Conservation (phyloP, 305 asterid species). For the Plantago rigida region DNA sequence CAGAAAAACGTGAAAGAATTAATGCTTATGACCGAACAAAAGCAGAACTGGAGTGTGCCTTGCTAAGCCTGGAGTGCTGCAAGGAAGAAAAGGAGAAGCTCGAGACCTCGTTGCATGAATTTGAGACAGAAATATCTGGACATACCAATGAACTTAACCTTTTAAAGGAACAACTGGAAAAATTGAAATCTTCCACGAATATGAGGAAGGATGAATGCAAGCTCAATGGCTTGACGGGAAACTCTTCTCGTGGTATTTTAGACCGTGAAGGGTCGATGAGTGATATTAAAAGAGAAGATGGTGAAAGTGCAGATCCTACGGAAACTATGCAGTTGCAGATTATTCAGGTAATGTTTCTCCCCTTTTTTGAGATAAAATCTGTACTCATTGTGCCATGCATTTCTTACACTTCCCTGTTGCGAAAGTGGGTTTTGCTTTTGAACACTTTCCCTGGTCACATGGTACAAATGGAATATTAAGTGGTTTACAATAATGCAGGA, state of each 20-base stretch:
- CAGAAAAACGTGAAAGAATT: constrained; percentile 70
- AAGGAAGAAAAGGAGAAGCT: constrained; percentile 91
- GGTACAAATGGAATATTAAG: constrained; percentile 5
- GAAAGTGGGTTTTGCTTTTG: not conserved
- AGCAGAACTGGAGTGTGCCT: constrained; percentile 87
- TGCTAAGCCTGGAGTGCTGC: constrained; percentile 88
- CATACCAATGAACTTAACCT: constrained; percentile 43
- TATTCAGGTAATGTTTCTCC: constrained; percentile 34
- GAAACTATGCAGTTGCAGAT: constrained; percentile 24
- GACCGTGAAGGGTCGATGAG: constrained; percentile 23
- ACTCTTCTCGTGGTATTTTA: constrained; percentile 28
- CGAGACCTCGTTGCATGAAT: constrained; percentile 45
- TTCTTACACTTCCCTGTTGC: not conserved
- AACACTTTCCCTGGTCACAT: not conserved
- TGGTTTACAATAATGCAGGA: constrained; percentile 30
- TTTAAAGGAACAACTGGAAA: constrained; percentile 45
- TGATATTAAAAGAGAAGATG: constrained; percentile 24
- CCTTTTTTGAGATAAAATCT: not conserved
- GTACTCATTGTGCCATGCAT: not conserved
- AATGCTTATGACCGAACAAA: constrained; percentile 59
- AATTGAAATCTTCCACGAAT: constrained; percentile 28
- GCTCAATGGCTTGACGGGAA: constrained; percentile 29
- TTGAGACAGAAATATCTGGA: constrained; percentile 46
- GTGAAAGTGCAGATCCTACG: constrained; percentile 29
- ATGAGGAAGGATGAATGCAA: constrained; percentile 30